Conservation (phyloP, 345 rosid species). For the Lepidium sativum region DNA sequence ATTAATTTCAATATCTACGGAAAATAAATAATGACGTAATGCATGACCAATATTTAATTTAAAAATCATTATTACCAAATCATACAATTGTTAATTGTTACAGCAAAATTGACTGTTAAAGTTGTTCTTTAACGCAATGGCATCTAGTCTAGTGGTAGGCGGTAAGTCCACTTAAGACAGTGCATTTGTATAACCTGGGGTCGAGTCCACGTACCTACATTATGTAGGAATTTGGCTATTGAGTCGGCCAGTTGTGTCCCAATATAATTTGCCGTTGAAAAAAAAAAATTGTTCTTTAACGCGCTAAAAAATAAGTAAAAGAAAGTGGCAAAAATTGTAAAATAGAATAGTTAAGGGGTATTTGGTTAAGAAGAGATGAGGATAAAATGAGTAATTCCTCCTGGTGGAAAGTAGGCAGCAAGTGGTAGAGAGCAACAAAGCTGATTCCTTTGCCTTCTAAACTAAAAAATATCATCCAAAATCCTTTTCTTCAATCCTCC, state of each 20-base stretch:
- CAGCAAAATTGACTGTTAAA: neutral
- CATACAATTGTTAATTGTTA: neutral
- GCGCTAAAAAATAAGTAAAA: conserved; percentile 12
- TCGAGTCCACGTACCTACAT: too few species aligned
- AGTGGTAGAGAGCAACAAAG: conserved; percentile 23
- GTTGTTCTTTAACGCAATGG: conserved; percentile 15
- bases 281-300: neutral
- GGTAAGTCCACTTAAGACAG: too few species aligned
- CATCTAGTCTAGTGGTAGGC: too few species aligned
- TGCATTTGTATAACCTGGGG: too few species aligned
- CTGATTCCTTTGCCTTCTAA: conserved; percentile 11
- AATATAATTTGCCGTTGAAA: too few species aligned
- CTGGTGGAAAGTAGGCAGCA: conserved; percentile 23
- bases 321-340: conserved; percentile 22
- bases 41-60: neutral
- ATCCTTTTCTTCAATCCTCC: neutral
- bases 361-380: conserved; percentile 13
- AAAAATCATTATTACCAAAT: neutral
- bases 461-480: neutral
- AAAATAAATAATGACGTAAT: neutral
- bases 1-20: neutral
- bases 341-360: conserved; percentile 10
- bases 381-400: conserved; percentile 22
- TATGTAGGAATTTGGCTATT: too few species aligned
- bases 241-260: too few species aligned